Evolutionary conservation across 306 rosid species (phyloP), one percentile per base, ranked within the genome.

Genomic region (Leucaena leucocephala): DNA sequence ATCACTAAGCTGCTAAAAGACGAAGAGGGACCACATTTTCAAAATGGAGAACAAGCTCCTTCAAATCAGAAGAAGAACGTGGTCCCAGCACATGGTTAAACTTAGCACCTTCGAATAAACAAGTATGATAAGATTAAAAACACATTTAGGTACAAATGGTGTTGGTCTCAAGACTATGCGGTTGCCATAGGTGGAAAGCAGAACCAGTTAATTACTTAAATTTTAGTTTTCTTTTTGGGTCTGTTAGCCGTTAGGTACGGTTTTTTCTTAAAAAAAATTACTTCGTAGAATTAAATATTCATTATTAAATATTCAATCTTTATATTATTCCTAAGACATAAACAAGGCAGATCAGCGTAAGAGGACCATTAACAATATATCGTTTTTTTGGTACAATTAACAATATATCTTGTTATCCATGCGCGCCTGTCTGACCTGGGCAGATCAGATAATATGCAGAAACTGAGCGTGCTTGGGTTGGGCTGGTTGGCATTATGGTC

Each of bases 161-260:
- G 88, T 74, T 81, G 85, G 96, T 89, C 96, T 91, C 96, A 90
- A 93, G 92, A 89, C 86, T 69, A 69, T 69, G 74, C 74, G 73
- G 39, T 5, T 44, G 73, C 38, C 35, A 44, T 44, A 9, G 72
- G 71, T 66, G 72, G 72, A 67, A 67, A 67, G 72, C 72, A 39
- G 48, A 65, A 65, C 48, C 5, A 65, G 71, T 65, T 39, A 52
- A 52, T 52, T 2, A n/a, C 72, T 40, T 39, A 2, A 2, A 42
- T 67, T 67, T 42, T 67, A 67, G 34, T 67, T 67, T 39, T 66
- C 48, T 39, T 39, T 4, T 8, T 2, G 33, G 19, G 40, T 4
- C 8, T 13, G 67, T 55, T 55, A 27, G 27, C 27, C 27, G 27
- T 27, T 27, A 55, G 34, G 62, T 19, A 52, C n/a, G 11, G 59